Evolutionary conservation across 768 basidiomycete genomes (phyloP).

Genomic region (Panaeolus papilionaceus): DNA sequence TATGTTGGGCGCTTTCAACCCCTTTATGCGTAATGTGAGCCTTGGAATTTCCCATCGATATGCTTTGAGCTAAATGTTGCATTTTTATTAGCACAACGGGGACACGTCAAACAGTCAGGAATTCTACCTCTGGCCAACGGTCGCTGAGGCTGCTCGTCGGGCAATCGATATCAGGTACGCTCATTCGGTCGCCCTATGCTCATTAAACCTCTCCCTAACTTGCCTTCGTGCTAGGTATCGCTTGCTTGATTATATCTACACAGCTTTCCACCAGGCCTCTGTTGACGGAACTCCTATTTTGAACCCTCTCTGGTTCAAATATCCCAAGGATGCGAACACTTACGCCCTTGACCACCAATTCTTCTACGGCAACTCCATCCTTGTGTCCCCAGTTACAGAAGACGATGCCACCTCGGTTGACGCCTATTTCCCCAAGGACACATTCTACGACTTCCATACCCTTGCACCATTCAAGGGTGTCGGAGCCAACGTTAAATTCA

Average conservation of each 20-base stretch:
- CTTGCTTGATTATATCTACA: slow-evolving; percentile 75
- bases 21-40: slow-evolving; percentile 79
- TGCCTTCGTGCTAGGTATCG: slow-evolving; percentile 52
- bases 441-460: slow-evolving; percentile 68
- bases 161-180: slow-evolving; percentile 66
- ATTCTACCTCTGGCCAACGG: slow-evolving; percentile 68
- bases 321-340: slow-evolving; percentile 65
- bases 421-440: slow-evolving; percentile 68
- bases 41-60: not conserved
- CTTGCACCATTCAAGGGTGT: slow-evolving; percentile 53
- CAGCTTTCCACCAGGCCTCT: slow-evolving; percentile 65
- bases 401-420: slow-evolving; percentile 63
- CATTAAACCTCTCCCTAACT: too few relatives aligned
- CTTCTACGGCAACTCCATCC: slow-evolving; percentile 70
- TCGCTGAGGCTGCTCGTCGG: slow-evolving; percentile 63
- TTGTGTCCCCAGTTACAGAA: slow-evolving; percentile 72
- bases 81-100: slow-evolving; percentile 52
- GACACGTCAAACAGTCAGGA: slow-evolving; percentile 64
- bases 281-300: slow-evolving; percentile 68
- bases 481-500: slow-evolving; percentile 50
- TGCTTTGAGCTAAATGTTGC: not conserved
- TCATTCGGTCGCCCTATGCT: not conserved
- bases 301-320: slow-evolving; percentile 71
- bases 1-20: slow-evolving; percentile 77
- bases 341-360: slow-evolving; percentile 71